Evolutionary conservation across 495 filamentous ascomycete genomes (phyloP), one percentile per base, ranked within the genome.

Genomic region (Penicillium coffeae): DNA sequence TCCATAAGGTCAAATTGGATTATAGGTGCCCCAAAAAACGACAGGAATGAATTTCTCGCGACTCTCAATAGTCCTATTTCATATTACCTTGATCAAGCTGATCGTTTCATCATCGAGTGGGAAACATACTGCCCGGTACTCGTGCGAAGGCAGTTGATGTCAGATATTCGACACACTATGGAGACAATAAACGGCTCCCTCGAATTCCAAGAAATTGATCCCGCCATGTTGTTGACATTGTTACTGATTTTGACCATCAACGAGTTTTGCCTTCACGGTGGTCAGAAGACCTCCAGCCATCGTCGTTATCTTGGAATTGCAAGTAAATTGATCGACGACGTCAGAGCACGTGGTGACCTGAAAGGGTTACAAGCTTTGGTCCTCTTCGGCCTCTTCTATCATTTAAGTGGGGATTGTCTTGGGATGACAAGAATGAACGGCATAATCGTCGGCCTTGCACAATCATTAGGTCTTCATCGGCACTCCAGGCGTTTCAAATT

Each of bases 401-500:
- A 50, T 18, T 9, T 45, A 14, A 46, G 21, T 16, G 37, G 41
- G 9, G 21, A 46, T 20, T 48, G 47, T 37, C 36, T 48, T 44
- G 15, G 22, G 13, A 25, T 39, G 47, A 50, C 42, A 9, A 37
- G 36, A 8, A 35, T 46, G 1, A 45, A 39, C 30, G 52, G 52
- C 1, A 13, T 40, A 14, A 48, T 48, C 10, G 46, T 50, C 3
- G 40, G 47, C 6, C 34, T 54, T 15, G 40, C 46, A 6, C 52
- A 54, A 34, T 54, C 52, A 14, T 27, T 54, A 8, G 52, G 52
- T 9, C 27, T 54, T 9, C 52, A 54, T 46, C 46, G 52, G 3
- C 52, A 54, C 41, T 20, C 52, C 12, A 40, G 52, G 14, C 52
- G 52, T 3, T 54, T 54, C 46, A 54, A 49, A 33, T 34, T 45